These are phyloP conservation scores for Chlamydomonas schloesseri DNA, from an alignment of 139 green algal genomes.

Conservation along the genomic window DNA sequence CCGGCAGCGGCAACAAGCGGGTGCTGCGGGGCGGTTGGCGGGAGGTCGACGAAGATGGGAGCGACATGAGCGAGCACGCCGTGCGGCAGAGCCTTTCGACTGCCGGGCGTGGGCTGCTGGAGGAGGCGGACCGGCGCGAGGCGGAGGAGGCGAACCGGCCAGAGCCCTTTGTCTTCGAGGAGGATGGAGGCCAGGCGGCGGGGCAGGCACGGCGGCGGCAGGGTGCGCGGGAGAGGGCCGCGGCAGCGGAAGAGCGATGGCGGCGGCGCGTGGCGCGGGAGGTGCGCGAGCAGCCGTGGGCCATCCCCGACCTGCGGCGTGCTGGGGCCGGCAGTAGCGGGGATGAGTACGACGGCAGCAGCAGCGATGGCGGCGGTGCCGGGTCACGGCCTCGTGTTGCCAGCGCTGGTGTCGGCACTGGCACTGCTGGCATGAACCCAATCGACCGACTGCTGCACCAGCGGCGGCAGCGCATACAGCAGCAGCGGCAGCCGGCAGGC, in stretches of 20 bases:
- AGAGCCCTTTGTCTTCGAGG: slow-evolving; percentile 31
- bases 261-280: neutral
- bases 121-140: neutral
- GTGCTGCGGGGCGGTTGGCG: slow-evolving; percentile 8
- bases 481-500: too few relatives aligned
- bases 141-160: neutral
- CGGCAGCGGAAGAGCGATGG: neutral
- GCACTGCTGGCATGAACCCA: too few relatives aligned
- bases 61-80: neutral
- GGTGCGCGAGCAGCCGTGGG: neutral
- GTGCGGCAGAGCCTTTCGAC: slow-evolving; percentile 18
- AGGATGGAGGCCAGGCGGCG: neutral
- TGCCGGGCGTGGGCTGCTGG: neutral
- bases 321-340: too few relatives aligned
- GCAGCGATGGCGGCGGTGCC: too few relatives aligned
- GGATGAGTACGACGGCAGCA: too few relatives aligned
- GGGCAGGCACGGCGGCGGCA: neutral
- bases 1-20: neutral
- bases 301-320: neutral
- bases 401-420: too few relatives aligned
- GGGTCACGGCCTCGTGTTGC: too few relatives aligned
- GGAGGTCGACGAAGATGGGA: neutral
- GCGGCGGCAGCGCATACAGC: too few relatives aligned
- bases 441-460: too few relatives aligned
- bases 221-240: neutral